These are phyloP conservation scores for Xanthoparmelia taractica DNA, from an alignment of 495 filamentous ascomycete genomes.

Conservation along the genomic window DNA sequence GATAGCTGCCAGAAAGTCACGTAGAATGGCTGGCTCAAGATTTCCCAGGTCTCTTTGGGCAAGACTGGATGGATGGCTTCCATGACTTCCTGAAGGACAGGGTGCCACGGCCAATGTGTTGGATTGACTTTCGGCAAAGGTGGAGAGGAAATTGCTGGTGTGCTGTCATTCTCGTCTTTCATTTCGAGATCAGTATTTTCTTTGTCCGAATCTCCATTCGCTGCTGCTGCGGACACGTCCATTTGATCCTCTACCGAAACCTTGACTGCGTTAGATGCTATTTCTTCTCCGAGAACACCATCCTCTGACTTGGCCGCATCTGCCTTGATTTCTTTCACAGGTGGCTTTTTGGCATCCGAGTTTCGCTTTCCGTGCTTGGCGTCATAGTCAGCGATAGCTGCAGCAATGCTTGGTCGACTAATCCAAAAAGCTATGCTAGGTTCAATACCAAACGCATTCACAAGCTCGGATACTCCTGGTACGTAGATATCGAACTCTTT, in stretches of 20 bases:
- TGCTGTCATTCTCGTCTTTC: conserved; percentile 4
- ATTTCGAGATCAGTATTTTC: conserved; percentile 5
- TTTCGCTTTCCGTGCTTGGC: conserved; percentile 19
- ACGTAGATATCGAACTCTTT: conserved; percentile 75
- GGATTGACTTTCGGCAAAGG: neutral
- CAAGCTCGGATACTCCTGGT: conserved; percentile 64
- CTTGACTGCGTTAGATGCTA: neutral
- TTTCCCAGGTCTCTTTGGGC: conserved; percentile 55
- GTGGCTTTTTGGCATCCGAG: conserved; percentile 14
- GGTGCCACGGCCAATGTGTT: conserved; percentile 48
- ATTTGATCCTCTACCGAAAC: conserved; percentile 8
- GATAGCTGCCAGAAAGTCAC: conserved; percentile 90
- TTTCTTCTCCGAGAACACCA: conserved; percentile 13
- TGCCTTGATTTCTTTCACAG: conserved; percentile 24
- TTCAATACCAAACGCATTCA: conserved; percentile 73
- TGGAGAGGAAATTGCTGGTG: conserved; percentile 1
- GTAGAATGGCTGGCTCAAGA: conserved; percentile 69
- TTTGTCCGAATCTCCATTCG: conserved; percentile 1
- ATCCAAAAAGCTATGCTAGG: conserved; percentile 85
- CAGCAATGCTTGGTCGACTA: conserved; percentile 57
- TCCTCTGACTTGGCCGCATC: conserved; percentile 24
- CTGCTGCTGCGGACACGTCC: neutral
- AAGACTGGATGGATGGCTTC: conserved; percentile 54
- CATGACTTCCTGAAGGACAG: conserved; percentile 70
- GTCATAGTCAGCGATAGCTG: conserved; percentile 46